phyloP scores from a whole-genome alignment of 1,139 yeast species.

The Meyerozyma guilliermondii region DNA sequence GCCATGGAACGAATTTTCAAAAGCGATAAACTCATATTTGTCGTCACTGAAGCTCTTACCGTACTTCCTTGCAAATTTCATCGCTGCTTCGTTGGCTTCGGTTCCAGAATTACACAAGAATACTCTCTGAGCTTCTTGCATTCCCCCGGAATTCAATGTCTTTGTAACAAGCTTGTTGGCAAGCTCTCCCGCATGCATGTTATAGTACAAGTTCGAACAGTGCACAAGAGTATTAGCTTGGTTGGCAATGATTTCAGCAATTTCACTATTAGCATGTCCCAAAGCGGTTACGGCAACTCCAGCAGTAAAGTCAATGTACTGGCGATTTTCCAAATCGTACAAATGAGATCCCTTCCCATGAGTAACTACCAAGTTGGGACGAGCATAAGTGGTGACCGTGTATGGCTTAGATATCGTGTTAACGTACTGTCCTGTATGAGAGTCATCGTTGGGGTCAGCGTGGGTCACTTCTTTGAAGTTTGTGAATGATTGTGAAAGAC shows the following conservation, averaged over 20 bases:
- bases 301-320: slow-evolving; percentile 86
- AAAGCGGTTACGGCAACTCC: slow-evolving; percentile 96
- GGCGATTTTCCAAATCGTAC: slow-evolving; percentile 72
- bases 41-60: slow-evolving; percentile 53
- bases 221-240: slow-evolving; percentile 77
- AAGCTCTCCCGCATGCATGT: slow-evolving; percentile 77
- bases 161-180: slow-evolving; percentile 65
- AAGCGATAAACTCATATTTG: slow-evolving; percentile 78
- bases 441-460: slow-evolving; percentile 14
- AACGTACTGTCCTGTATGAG: slow-evolving; percentile 28
- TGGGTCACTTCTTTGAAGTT: neutral
- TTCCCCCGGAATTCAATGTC: slow-evolving; percentile 70
- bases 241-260: slow-evolving; percentile 62
- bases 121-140: slow-evolving; percentile 75
- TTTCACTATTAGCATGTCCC: slow-evolving; percentile 78
- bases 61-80: slow-evolving; percentile 87
- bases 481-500: neutral
- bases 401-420: slow-evolving; percentile 41
- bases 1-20: slow-evolving; percentile 88
- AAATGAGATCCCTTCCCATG: slow-evolving; percentile 71
- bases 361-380: slow-evolving; percentile 67
- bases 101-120: slow-evolving; percentile 92
- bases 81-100: slow-evolving; percentile 97
- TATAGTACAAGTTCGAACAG: slow-evolving; percentile 80
- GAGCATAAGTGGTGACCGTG: slow-evolving; percentile 76